These are phyloP conservation scores for Candida morakotiae DNA, from an alignment of 805 yeast species.

Conservation along the genomic window DNA sequence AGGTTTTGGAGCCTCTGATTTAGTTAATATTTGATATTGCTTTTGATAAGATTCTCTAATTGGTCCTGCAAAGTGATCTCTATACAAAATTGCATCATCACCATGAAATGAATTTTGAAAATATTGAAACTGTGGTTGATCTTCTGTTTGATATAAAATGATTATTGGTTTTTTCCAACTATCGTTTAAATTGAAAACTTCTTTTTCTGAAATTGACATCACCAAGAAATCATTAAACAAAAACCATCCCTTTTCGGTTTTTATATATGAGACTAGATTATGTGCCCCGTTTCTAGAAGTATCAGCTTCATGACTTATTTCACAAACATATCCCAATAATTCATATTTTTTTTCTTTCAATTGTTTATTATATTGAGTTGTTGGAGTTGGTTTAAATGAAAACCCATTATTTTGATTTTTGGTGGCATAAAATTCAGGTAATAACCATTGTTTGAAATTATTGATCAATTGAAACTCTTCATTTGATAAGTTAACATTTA, in stretches of 20 bases:
- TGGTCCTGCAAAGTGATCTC: conserved; percentile 70
- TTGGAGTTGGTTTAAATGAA: conserved; percentile 24
- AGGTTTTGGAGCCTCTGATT: conserved; percentile 64
- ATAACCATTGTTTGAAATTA: conserved; percentile 53
- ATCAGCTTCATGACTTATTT: conserved; percentile 47
- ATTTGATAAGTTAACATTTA: conserved; percentile 54
- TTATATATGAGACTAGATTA: conserved; percentile 58
- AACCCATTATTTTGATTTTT: conserved; percentile 31
- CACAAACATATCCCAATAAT: conserved; percentile 66
- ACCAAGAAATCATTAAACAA: conserved; percentile 91
- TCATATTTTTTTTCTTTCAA: conserved; percentile 44
- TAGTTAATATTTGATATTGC: conserved; percentile 67
- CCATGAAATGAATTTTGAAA: conserved; percentile 14
- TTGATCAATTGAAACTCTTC: conserved; percentile 53
- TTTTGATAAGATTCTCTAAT: conserved; percentile 52
- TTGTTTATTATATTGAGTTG: conserved; percentile 12
- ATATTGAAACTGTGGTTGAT: conserved; percentile 21
- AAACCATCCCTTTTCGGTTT: conserved; percentile 60
- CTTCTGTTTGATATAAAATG: conserved; percentile 50
- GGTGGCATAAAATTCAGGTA: conserved; percentile 50
- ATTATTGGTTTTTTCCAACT: conserved; percentile 86
- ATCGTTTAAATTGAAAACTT: conserved; percentile 66
- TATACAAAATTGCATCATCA: conserved; percentile 55
- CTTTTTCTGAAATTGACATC: conserved; percentile 65
- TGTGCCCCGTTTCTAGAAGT: conserved; percentile 36